Percentiles rank a stretch among this genome's conserved stretches.
phyloP scores from a whole-genome alignment of 805 yeast species.

The Candida peoriensis region DNA sequence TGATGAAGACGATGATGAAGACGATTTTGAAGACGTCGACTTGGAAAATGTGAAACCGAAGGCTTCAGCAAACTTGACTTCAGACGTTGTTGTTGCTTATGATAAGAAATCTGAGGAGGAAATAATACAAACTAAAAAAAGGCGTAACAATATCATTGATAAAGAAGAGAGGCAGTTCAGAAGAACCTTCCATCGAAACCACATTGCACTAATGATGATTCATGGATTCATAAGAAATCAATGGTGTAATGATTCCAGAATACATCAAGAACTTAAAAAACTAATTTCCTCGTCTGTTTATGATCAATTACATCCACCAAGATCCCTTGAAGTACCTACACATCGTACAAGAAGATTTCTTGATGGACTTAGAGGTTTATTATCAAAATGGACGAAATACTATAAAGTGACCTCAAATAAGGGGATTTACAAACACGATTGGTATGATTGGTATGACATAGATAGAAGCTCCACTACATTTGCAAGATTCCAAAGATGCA shows the following conservation, averaged over 20 bases:
- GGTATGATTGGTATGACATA: slow-evolving; percentile 35
- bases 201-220: slow-evolving; percentile 51
- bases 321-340: slow-evolving; percentile 31
- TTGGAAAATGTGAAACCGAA: slow-evolving; percentile 16
- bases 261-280: slow-evolving; percentile 37
- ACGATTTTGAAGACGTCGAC: slow-evolving; percentile 23
- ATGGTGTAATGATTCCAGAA: slow-evolving; percentile 58
- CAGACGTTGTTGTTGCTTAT: slow-evolving; percentile 13
- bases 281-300: slow-evolving; percentile 44
- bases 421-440: slow-evolving; percentile 34
- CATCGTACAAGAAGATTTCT: slow-evolving; percentile 58
- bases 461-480: slow-evolving; percentile 23
- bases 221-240: slow-evolving; percentile 67
- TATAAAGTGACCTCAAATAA: slow-evolving; percentile 42
- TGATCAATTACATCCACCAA: slow-evolving; percentile 44
- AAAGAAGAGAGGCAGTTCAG: slow-evolving; percentile 55
- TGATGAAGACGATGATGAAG: slow-evolving; percentile 24
- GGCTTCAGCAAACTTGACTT: slow-evolving; percentile 14
- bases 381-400: slow-evolving; percentile 54
- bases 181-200: slow-evolving; percentile 49
- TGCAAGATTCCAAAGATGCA: slow-evolving; percentile 37
- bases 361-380: slow-evolving; percentile 68
- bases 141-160: slow-evolving; percentile 32
- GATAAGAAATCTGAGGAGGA: slow-evolving; percentile 16
- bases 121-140: slow-evolving; percentile 16